Base-by-base conservation (phyloP, 306 rosid genomes). In the Prunus salicina region DNA sequence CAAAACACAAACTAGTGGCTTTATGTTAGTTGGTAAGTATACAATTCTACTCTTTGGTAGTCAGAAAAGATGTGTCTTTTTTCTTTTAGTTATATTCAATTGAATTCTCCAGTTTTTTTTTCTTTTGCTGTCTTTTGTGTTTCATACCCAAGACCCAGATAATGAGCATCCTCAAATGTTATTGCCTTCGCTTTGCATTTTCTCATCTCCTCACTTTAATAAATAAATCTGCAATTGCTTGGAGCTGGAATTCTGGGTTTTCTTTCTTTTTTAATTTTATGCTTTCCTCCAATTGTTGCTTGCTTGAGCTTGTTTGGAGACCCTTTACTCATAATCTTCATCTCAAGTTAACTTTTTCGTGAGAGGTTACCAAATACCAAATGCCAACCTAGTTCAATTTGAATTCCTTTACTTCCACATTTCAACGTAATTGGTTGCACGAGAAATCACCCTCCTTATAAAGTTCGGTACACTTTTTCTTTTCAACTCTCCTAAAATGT, bases 261-360 rank as follows among this genome's bases (percentile, higher is more conserved):
- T 51, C 45, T 12, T 12, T 63, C 50, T 19, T 62, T 28, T 65
- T 12, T 52, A 13, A 16, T 18, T 12, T n/a, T 14, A 9, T 67
- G 76, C 77, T 82, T 84, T 76, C 78, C 76, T 78, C 67, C 79
- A 67, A 71, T 58, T 76, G 79, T 88, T 88, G 83, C 90, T 80
- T 90, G 70, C 72, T 76, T 71, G 76, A 62, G 64, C 76, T 67
- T 76, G 52, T 61, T 78, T 83, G 83, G 79, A 80, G 72, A 85
- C 67, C 73, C 88, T 88, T 89, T 79, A 80, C 91, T 88, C 88
- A 47, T 72, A 84, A 80, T 79, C 77, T 76, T 83, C 71, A 28
- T 47, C 72, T 68, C 79, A 34, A 76, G 82, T 84, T 75, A 14
- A 73, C 79, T 79, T 83, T 78, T 61, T 73, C 80, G 75, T 79